Conservation (phyloP, 305 asterid genomes). For the Lippia alba region DNA sequence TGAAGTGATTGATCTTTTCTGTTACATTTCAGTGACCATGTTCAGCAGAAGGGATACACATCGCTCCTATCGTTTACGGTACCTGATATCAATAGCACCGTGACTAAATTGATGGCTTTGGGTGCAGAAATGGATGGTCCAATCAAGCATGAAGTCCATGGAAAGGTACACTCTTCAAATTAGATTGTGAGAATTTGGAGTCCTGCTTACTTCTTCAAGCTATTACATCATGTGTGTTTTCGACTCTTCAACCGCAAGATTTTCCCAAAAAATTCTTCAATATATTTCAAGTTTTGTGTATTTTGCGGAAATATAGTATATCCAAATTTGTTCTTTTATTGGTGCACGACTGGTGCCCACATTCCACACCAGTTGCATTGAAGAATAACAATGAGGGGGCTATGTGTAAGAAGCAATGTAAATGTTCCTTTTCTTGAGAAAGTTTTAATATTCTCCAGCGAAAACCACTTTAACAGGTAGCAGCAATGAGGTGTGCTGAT, state of each 20-base stretch:
- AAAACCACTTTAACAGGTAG: conserved; percentile 48
- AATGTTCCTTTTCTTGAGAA: background rate
- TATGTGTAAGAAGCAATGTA: background rate
- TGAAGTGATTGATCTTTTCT: background rate
- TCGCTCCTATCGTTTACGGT: conserved; percentile 89
- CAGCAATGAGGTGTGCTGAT: conserved; percentile 70
- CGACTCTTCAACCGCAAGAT: background rate
- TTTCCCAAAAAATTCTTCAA: too few relatives aligned
- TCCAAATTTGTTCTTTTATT: too few relatives aligned
- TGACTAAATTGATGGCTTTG: conserved; percentile 76
- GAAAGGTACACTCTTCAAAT: conserved; percentile 59
- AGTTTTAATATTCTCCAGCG: conserved; percentile 1
- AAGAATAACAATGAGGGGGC: background rate
- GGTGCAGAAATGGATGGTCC: conserved; percentile 97
- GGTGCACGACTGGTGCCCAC: too few relatives aligned
- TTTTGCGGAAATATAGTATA: too few relatives aligned
- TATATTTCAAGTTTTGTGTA: too few relatives aligned
- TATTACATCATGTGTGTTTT: conserved; percentile 4
- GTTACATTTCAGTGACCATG: conserved; percentile 53
- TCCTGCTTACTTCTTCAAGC: conserved; percentile 13
- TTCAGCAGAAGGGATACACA: conserved; percentile 68
- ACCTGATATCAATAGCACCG: conserved; percentile 70
- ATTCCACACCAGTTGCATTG: too few relatives aligned
- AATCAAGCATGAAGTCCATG: conserved; percentile 84
- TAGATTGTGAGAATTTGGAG: background rate